phyloP scores from a whole-genome alignment of 108 stramenopile genomes.

The Cyclotella atomus region DNA sequence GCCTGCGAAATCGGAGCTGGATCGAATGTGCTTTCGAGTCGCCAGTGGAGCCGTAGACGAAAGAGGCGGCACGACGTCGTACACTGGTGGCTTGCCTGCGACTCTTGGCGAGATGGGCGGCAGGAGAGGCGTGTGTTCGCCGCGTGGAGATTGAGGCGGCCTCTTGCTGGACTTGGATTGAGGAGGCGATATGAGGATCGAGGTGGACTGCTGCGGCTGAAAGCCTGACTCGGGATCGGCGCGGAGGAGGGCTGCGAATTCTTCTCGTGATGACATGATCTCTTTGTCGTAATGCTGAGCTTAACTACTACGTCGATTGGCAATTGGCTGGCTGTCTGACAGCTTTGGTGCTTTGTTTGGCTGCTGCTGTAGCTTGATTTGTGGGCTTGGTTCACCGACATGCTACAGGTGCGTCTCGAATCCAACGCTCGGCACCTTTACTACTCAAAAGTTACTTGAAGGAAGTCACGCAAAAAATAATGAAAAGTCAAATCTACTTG shows the following conservation, averaged over 20 bases:
- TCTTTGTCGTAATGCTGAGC: background rate
- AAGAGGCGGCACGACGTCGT: background rate
- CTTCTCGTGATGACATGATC: slow-evolving; percentile 27
- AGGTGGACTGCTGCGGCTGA: background rate
- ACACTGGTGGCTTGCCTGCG: background rate
- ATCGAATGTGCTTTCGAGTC: slow-evolving; percentile 8
- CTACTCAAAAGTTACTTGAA: too few relatives aligned
- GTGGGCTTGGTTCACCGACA: too few relatives aligned
- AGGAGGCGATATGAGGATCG: background rate
- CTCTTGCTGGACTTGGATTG: slow-evolving; percentile 4
- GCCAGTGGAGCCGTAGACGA: background rate
- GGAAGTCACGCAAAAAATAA: too few relatives aligned
- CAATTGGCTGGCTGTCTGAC: too few relatives aligned
- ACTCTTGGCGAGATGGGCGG: slow-evolving; percentile 2
- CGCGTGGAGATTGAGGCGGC: slow-evolving; percentile 26
- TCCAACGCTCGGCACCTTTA: too few relatives aligned
- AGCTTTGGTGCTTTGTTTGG: too few relatives aligned
- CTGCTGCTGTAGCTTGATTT: too few relatives aligned
- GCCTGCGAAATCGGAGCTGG: slow-evolving; percentile 25
- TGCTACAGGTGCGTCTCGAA: too few relatives aligned
- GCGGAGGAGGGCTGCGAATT: slow-evolving; percentile 30
- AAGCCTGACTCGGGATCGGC: slow-evolving; percentile 22
- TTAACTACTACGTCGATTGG: too few relatives aligned
- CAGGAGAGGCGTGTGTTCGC: slow-evolving; percentile 22
- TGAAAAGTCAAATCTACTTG: too few relatives aligned